These are phyloP conservation scores for Royoungia palumana DNA, from an alignment of 768 basidiomycete species.

Conservation along the genomic window DNA sequence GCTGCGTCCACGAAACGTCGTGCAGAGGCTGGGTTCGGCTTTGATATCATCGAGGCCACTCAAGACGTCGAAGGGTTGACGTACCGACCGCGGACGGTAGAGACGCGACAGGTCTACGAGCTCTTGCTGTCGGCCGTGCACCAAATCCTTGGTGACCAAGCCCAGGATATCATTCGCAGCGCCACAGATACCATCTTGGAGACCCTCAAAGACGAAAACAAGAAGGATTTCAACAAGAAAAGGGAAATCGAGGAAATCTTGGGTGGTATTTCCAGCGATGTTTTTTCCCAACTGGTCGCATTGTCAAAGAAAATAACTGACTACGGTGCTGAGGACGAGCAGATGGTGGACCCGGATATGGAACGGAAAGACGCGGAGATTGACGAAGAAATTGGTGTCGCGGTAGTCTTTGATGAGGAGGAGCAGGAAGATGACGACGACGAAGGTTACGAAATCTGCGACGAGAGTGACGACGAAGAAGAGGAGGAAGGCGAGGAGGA, in stretches of 20 bases:
- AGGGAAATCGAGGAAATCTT: conserved; percentile 81
- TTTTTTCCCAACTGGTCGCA: conserved; percentile 80
- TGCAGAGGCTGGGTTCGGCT: conserved; percentile 59
- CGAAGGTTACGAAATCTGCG: conserved; percentile 81
- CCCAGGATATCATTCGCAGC: conserved; percentile 94
- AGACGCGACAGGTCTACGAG: conserved; percentile 93
- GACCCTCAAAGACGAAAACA: conserved; percentile 77
- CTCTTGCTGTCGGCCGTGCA: conserved; percentile 87
- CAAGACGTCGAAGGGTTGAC: conserved; percentile 89
- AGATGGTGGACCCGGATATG: conserved; percentile 75
- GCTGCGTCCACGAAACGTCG: conserved; percentile 53
- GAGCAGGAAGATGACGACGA: conserved; percentile 93
- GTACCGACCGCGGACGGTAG: conserved; percentile 90
- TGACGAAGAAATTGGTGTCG: conserved; percentile 94
- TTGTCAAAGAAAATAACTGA: conserved; percentile 97
- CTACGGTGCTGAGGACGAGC: conserved; percentile 85
- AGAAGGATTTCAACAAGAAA: conserved; percentile 98
- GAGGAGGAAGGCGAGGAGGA: conserved; percentile 54
- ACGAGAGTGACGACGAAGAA: conserved; percentile 76
- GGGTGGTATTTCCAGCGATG: conserved; percentile 61
- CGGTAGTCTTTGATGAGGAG: conserved; percentile 96
- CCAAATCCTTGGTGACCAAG: conserved; percentile 84
- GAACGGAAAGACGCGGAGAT: conserved; percentile 85
- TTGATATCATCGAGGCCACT: conserved; percentile 93
- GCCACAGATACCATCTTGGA: conserved; percentile 91